A percentile compares a stretch with the other conserved stretches of the same genome.
phyloP scores from a whole-genome alignment of 2,329 filamentous ascomycete genomes.

The Pseudopyricularia cyperi region DNA sequence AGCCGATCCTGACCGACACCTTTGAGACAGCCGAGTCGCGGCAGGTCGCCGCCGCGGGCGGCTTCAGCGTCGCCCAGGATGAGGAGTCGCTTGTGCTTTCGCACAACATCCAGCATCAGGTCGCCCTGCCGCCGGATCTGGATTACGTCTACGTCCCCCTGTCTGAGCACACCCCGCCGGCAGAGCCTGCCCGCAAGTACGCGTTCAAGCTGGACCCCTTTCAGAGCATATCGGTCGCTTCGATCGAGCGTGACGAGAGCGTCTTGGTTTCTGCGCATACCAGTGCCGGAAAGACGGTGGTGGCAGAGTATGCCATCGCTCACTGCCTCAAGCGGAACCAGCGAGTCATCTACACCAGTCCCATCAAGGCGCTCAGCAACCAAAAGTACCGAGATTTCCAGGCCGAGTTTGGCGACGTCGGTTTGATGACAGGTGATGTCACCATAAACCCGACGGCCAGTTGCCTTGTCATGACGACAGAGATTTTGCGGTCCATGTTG shows the following conservation, averaged over 20 bases:
- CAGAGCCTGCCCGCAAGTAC: slow-evolving; percentile 71
- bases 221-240: slow-evolving; percentile 86
- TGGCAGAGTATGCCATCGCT: slow-evolving; percentile 95
- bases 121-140: slow-evolving; percentile 83
- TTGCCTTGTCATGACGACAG: slow-evolving; percentile 97
- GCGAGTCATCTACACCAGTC: slow-evolving; percentile 96
- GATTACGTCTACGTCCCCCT: slow-evolving; percentile 94
- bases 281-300: slow-evolving; percentile 94
- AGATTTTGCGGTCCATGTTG: slow-evolving; percentile 97
- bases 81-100: slow-evolving; percentile 66
- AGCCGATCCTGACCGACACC: slow-evolving; percentile 78
- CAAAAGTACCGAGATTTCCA: slow-evolving; percentile 97
- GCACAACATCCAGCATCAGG: slow-evolving; percentile 98
- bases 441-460: slow-evolving; percentile 98
- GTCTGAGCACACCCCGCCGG: slow-evolving; percentile 82
- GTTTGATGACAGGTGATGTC: slow-evolving; percentile 97
- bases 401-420: slow-evolving; percentile 90
- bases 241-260: slow-evolving; percentile 92
- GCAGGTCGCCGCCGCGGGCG: slow-evolving; percentile 72
- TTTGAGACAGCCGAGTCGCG: slow-evolving; percentile 93
- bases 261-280: slow-evolving; percentile 95
- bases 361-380: slow-evolving; percentile 97
- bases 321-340: slow-evolving; percentile 96
- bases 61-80: slow-evolving; percentile 40
- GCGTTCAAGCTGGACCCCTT: slow-evolving; percentile 93